Conservation (phyloP, 176 grass and related monocot genomes). For the Triticum monococcum region DNA sequence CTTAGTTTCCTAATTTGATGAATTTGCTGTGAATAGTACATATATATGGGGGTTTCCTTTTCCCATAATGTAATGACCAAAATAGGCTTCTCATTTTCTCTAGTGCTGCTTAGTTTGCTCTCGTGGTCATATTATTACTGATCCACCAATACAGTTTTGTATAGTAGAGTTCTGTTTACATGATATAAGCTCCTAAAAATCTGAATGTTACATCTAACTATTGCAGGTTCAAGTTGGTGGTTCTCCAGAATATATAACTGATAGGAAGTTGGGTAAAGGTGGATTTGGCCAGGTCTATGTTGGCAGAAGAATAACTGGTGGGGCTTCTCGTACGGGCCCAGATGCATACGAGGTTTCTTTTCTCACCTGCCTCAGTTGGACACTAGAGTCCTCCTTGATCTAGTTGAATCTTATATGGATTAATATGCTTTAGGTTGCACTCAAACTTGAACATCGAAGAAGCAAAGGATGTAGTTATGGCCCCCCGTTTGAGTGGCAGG, state of each 20-base stretch:
- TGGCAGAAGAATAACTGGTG: conserved; percentile 82
- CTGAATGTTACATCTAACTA: neutral
- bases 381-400: neutral
- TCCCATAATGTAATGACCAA: neutral
- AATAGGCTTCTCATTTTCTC: neutral
- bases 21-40: neutral
- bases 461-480: conserved; percentile 86
- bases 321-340: conserved; percentile 58
- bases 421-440: conserved; percentile 59
- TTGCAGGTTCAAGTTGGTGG: conserved; percentile 89
- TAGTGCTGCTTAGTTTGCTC: neutral
- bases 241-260: conserved; percentile 76
- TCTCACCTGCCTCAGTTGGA: conserved; percentile 31
- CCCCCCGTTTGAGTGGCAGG: conserved; percentile 88
- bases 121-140: neutral
- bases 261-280: conserved; percentile 90
- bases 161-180: neutral
- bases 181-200: neutral
- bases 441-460: conserved; percentile 84
- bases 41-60: neutral
- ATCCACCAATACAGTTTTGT: neutral
- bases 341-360: conserved; percentile 78
- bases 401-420: neutral
- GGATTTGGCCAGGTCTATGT: conserved; percentile 97
- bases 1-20: neutral